Evolutionary conservation across 805 yeast genomes (phyloP).

Genomic region (Barnettozyma californica): DNA sequence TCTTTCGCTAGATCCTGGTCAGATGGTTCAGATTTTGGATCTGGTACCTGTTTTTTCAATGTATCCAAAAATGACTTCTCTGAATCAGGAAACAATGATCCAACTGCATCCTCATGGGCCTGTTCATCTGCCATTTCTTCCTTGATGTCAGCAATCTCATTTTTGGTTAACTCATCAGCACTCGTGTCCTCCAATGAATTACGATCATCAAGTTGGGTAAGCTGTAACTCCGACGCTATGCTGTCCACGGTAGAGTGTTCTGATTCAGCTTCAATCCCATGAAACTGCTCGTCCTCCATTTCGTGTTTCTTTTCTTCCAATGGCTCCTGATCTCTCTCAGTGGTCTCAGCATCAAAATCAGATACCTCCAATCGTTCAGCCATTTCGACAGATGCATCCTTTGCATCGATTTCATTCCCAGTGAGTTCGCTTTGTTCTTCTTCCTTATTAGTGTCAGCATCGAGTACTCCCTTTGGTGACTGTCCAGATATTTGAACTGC

Average conservation of each 20-base stretch:
- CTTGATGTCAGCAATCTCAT: neutral
- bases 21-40: constrained; percentile 26
- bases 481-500: neutral
- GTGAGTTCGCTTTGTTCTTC: neutral
- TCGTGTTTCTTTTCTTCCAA: neutral
- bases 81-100: constrained; percentile 15
- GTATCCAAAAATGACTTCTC: constrained; percentile 26
- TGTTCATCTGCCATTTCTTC: neutral
- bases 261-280: neutral
- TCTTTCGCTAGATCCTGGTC: constrained; percentile 24
- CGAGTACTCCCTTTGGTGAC: neutral
- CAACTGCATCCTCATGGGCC: constrained; percentile 7
- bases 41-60: constrained; percentile 13
- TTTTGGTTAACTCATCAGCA: neutral
- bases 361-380: no score
- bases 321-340: constrained; percentile 5
- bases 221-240: neutral
- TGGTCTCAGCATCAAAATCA: neutral
- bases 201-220: constrained; percentile 5
- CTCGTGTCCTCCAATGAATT: neutral
- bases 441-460: neutral
- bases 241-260: neutral
- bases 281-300: no score
- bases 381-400: no score
- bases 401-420: no score